These are phyloP conservation scores for Grosmannia clavigera DNA, from an alignment of 2,329 filamentous ascomycete genomes.

Conservation along the genomic window DNA sequence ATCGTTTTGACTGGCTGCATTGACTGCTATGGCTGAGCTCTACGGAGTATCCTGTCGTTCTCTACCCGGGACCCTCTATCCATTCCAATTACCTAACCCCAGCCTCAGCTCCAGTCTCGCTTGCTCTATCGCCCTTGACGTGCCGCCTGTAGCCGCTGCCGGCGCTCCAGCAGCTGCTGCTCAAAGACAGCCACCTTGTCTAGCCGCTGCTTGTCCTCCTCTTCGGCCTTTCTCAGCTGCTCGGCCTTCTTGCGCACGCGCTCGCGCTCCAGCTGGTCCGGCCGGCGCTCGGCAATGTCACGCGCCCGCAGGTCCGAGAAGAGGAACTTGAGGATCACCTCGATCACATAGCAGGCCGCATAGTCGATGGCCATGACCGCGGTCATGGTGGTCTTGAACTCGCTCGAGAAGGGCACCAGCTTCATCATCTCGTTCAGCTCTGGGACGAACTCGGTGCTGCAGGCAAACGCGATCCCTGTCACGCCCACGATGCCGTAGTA, in stretches of 20 bases:
- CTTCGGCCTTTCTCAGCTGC: conserved; percentile 33
- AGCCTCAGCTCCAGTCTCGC: too few species aligned
- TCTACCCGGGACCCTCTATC: too few species aligned
- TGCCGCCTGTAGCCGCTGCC: neutral
- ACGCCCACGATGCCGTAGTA: conserved; percentile 92
- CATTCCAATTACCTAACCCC: too few species aligned
- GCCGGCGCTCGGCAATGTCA: conserved; percentile 77
- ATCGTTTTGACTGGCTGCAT: too few species aligned
- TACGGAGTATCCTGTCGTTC: too few species aligned
- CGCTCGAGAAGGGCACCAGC: conserved; percentile 75
- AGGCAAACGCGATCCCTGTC: conserved; percentile 80
- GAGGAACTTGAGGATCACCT: conserved; percentile 68
- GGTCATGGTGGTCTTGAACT: conserved; percentile 85
- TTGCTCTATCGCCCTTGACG: too few species aligned
- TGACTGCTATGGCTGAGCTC: too few species aligned
- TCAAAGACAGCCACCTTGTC: conserved; percentile 49
- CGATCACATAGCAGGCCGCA: conserved; percentile 72
- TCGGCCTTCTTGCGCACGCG: conserved; percentile 51
- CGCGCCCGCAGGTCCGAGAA: conserved; percentile 91
- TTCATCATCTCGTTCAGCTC: conserved; percentile 91
- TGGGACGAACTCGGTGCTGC: conserved; percentile 87
- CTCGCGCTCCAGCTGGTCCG: conserved; percentile 77
- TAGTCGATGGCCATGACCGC: conserved; percentile 80
- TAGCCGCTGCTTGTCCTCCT: conserved; percentile 40
- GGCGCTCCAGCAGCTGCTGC: conserved; percentile 17